Evolutionary conservation across 768 basidiomycete genomes (phyloP), one percentile per base, ranked within the genome.

Genomic region (Hygrocybe coccinea): DNA sequence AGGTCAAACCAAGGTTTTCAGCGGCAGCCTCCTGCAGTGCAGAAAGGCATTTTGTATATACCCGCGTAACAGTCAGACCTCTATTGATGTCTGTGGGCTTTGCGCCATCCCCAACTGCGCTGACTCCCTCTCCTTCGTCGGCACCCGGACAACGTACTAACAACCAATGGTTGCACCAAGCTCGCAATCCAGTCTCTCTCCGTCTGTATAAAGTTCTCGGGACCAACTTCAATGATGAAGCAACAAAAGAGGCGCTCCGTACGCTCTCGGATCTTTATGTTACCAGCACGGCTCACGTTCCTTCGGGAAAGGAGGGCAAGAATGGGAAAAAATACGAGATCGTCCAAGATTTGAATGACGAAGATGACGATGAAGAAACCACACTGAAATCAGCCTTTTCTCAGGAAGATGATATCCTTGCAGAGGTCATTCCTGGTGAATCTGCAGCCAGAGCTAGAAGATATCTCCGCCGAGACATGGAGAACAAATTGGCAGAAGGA

Each of bases 161-260:
- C 15, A 15, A 22, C 34, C 25, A 70, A 55, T 59, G 60, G 55
- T 48, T 60, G 2, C 53, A 67, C 7, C 74, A 8, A 79, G 83
- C 57, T 39, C 25, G 43, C 45, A 89, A 89, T 62, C 92, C 94
- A 2, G 79, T 95, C 38, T 84, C 91, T n/a, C 71, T 88, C 0
- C 79, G 94, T 10, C 74, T 95, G n/a, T 94, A 92, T 71, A 97
- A 97, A 71, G 86, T 95, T 57, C 76, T 95, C 17, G 85, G 88
- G 35, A 87, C 87, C 1, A 87, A 80, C 48, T 92, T 87, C 56
- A 83, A 89, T 24, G 90, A 91, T 62, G 76, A 82, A 36, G 81
- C 85, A 5, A 91, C 90, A 1, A 76, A 77, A 24, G 89, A 95
- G 62, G 93, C 92, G 2, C 74, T 97, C 11, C 77, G 81, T 45